Conservation (phyloP, 306 rosid genomes). For the Arachis stenosperma region DNA sequence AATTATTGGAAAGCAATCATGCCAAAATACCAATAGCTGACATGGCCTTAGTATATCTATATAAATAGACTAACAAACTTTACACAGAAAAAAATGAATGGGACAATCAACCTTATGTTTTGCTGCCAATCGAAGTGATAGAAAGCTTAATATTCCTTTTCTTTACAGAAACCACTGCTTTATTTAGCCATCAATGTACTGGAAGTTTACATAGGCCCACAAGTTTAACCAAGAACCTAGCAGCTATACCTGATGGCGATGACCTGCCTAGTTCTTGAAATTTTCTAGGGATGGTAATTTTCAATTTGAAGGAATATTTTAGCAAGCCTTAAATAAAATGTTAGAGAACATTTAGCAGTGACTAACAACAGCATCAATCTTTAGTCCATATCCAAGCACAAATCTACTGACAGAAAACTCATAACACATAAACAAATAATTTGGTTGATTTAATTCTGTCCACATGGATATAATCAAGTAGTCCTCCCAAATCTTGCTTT, state of each 20-base stretch:
- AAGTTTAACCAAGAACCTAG: constrained; percentile 6
- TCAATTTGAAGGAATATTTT: constrained; percentile 9
- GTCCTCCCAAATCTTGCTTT: constrained; percentile 14
- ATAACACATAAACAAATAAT: background rate
- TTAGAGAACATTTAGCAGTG: constrained; percentile 6
- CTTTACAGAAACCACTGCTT: constrained; percentile 17
- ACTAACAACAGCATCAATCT: constrained; percentile 6
- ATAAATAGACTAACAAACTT: background rate
- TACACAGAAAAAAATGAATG: constrained; percentile 2
- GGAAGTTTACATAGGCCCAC: constrained; percentile 10
- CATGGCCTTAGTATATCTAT: background rate
- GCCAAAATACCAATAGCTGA: background rate
- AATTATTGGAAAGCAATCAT: background rate
- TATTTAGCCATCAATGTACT: background rate
- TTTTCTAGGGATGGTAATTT: constrained; percentile 10
- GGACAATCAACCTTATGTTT: constrained; percentile 4
- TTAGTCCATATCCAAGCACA: background rate
- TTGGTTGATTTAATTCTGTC: background rate
- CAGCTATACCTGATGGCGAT: background rate
- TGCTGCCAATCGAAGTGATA: background rate
- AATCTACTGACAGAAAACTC: constrained; percentile 15
- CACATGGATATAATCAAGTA: constrained; percentile 8
- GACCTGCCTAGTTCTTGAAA: constrained; percentile 14
- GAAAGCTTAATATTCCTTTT: background rate
- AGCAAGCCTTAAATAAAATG: background rate